These are phyloP conservation scores for Clarireedia monteithiana DNA, from an alignment of 2,329 filamentous ascomycete species.

Conservation along the genomic window DNA sequence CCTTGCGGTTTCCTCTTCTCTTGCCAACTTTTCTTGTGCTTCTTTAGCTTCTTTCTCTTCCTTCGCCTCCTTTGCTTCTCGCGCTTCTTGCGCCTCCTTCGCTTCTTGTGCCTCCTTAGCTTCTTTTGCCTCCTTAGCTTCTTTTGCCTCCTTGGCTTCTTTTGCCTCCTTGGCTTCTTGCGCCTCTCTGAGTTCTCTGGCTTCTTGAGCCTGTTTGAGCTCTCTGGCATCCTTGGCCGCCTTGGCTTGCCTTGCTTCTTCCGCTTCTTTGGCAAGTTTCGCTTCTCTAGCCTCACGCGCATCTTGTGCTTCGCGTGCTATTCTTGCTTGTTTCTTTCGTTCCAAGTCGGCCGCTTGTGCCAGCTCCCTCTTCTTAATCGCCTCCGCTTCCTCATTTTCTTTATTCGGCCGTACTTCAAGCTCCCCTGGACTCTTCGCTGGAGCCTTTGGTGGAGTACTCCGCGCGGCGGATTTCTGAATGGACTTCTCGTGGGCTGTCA, in stretches of 20 bases:
- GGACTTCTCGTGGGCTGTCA: conserved; percentile 14
- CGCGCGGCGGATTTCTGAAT: background rate
- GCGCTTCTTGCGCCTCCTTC: conserved; percentile 7
- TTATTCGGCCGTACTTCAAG: conserved; percentile 31
- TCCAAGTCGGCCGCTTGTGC: conserved; percentile 16
- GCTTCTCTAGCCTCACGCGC: conserved; percentile 27
- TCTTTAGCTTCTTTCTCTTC: conserved; percentile 17
- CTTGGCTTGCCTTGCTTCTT: conserved; percentile 19
- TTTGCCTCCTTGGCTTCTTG: conserved; percentile 30
- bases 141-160: conserved; percentile 19
- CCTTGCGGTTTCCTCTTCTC: conserved; percentile 30
- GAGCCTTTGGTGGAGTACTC: background rate
- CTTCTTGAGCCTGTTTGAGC: conserved; percentile 12
- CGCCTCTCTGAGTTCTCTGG: conserved; percentile 16
- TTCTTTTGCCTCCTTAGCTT: conserved; percentile 29
- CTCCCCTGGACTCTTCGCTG: background rate
- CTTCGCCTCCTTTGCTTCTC: conserved; percentile 14
- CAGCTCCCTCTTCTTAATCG: conserved; percentile 26
- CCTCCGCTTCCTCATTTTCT: conserved; percentile 20
- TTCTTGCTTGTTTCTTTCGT: conserved; percentile 16
- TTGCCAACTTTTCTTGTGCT: conserved; percentile 22
- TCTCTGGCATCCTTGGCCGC: conserved; percentile 10
- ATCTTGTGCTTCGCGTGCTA: conserved; percentile 20
- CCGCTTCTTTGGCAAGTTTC: conserved; percentile 24
- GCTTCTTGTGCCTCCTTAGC: conserved; percentile 20